Conservation (phyloP, 768 basidiomycete species). For the Mycena metata region DNA sequence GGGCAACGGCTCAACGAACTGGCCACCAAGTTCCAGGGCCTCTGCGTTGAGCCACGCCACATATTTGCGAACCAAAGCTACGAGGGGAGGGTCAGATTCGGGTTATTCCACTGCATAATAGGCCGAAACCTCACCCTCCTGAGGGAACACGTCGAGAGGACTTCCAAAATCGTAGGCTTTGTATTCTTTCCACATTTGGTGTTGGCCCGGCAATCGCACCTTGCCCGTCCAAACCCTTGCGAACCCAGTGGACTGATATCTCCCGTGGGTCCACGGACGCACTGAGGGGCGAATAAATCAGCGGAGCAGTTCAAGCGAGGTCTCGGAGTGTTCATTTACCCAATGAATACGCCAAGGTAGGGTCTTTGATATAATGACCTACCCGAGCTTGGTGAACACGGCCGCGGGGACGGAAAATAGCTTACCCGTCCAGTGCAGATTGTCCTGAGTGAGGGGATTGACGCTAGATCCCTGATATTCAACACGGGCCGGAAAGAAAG, state of each 20-base stretch:
- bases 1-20: conserved; percentile 39
- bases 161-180: conserved; percentile 25
- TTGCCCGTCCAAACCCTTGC: conserved; percentile 43
- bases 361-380: conserved; percentile 49
- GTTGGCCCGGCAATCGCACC: conserved; percentile 38
- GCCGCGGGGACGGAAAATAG: too few species aligned
- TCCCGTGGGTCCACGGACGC: conserved; percentile 34
- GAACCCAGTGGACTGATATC: conserved; percentile 34
- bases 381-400: too few species aligned
- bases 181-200: conserved; percentile 38
- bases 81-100: too few species aligned
- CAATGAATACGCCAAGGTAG: conserved; percentile 46
- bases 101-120: not conserved
- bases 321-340: not conserved
- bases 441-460: conserved; percentile 8
- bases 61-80: not conserved
- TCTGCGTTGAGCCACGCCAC: conserved; percentile 44
- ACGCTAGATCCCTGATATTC: too few species aligned
- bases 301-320: not conserved
- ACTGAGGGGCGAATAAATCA: not conserved
- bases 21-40: conserved; percentile 41
- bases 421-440: conserved; percentile 39
- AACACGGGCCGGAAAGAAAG: too few species aligned
- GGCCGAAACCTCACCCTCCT: conserved; percentile 34
- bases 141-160: conserved; percentile 32